phyloP scores from a whole-genome alignment of 2,329 filamentous ascomycete genomes.

The Colletotrichum chrysophilum region DNA sequence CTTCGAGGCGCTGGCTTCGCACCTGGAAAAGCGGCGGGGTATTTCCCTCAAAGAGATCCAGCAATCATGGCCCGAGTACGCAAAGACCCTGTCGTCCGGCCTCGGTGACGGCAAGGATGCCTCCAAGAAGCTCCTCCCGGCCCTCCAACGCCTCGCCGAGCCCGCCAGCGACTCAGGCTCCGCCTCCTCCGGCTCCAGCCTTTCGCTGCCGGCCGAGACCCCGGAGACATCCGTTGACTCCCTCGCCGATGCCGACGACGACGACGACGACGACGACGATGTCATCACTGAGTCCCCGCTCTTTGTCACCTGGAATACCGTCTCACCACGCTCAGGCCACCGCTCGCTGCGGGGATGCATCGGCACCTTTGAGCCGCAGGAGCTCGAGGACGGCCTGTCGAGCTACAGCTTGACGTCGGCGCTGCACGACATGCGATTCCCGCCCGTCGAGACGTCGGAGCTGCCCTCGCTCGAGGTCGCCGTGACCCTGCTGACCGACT shows the following conservation, averaged over 20 bases:
- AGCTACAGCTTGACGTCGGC: slow-evolving; percentile 85
- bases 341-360: slow-evolving; percentile 90
- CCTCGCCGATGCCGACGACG: slow-evolving; percentile 30
- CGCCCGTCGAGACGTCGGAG: slow-evolving; percentile 57
- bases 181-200: slow-evolving; percentile 39
- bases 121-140: slow-evolving; percentile 44
- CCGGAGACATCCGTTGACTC: slow-evolving; percentile 51
- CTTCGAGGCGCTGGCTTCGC: slow-evolving; percentile 84
- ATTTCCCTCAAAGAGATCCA: slow-evolving; percentile 73
- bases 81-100: slow-evolving; percentile 25
- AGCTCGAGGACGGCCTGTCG: slow-evolving; percentile 74
- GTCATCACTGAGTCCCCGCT: slow-evolving; percentile 67
- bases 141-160: slow-evolving; percentile 46
- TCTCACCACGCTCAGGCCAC: slow-evolving; percentile 59
- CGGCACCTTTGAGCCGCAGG: slow-evolving; percentile 85
- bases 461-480: slow-evolving; percentile 65
- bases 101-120: slow-evolving; percentile 16
- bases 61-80: slow-evolving; percentile 61
- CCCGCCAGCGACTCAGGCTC: slow-evolving; percentile 29
- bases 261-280: slow-evolving; percentile 25
- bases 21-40: slow-evolving; percentile 72
- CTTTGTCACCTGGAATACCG: slow-evolving; percentile 93
- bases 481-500: slow-evolving; percentile 85
- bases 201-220: slow-evolving; percentile 44
- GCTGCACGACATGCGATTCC: slow-evolving; percentile 67